Evolutionary conservation across 2,329 filamentous ascomycete species (phyloP), one percentile per base, ranked within the genome.

Genomic region (Drechslera avenae): DNA sequence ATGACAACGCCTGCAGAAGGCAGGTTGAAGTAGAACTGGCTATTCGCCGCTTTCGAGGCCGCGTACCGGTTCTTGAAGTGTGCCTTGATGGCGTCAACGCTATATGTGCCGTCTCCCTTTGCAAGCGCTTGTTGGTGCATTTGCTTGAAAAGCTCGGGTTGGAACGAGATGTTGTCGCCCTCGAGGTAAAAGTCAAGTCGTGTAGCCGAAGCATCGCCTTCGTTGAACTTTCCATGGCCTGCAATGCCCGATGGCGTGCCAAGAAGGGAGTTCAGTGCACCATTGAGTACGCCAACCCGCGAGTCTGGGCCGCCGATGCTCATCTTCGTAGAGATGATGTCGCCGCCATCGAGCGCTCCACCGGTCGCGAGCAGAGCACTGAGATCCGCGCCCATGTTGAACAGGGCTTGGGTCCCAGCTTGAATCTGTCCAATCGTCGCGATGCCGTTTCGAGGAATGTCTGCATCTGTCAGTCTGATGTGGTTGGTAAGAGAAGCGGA

Each of bases 351-450:
- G 13, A 63, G 4, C 13, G 52, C 60, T 17, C 58, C 58, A 13
- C 57, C 46, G 6, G 39, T 34, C 2, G 62, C 49, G 13, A 64
- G 50, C 10, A 65, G 53, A n/a, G 57, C 55, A 10, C 61, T 57
- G 23, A 77, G 67, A 41, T 75, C 73, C 13, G 65, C 37, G 7
- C 64, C 71, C 72, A 76, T 75, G 56, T 74, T 73, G 64, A 73
- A 75, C 10, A 72, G 62, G 30, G 62, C 56, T 37, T 61, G 45
- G 1, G 66, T 70, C 5, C 69, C 69, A 10, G 70, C 57, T 42
- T 72, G 46, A 31, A 73, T 65, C 30, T 75, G 63, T 5, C 62
- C 59, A 7, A 68, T 63, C 37, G 66, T 74, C 43, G 73, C 70
- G 17, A 71, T 63, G 13, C 76, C 76, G 34, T 73, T 62, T 37